Evolutionary conservation across 169 alveolate species (phyloP).

Genomic region (Plasmodium malariae): DNA sequence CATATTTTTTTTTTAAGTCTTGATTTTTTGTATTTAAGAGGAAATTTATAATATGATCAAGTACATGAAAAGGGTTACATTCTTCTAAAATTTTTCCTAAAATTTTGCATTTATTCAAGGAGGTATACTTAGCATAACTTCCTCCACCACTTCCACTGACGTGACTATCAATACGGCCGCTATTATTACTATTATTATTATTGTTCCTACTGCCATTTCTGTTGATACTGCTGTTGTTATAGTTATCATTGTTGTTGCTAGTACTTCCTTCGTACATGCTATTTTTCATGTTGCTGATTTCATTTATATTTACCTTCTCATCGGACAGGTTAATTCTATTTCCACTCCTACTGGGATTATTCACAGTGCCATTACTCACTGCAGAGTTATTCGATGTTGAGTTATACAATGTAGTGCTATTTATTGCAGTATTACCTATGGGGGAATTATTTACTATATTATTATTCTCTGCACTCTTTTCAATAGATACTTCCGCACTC

Average conservation of each 20-base stretch:
- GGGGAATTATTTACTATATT: too few species aligned
- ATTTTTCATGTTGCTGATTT: too few species aligned
- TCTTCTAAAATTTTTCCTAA: conserved; percentile 16
- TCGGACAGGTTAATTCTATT: too few species aligned
- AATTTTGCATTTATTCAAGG: not conserved
- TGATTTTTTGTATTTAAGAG: conserved; percentile 11
- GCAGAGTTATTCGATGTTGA: not conserved
- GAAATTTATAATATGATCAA: conserved; percentile 16
- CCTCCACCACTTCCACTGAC: not conserved
- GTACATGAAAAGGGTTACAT: conserved; percentile 2
- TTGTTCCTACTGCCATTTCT: not conserved
- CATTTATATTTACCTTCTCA: too few species aligned
- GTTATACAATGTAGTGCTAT: too few species aligned
- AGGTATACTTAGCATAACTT: not conserved
- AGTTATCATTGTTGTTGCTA: not conserved
- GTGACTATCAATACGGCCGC: not conserved
- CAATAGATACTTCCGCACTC: too few species aligned
- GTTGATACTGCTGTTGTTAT: not conserved
- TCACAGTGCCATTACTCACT: not conserved
- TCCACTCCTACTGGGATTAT: not conserved
- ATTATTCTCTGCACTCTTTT: too few species aligned
- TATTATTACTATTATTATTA: not conserved
- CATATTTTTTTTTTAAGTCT: conserved; percentile 55
- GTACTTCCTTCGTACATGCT: not conserved
- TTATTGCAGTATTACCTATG: too few species aligned